These are phyloP conservation scores for Puya raimondii DNA, from an alignment of 176 grass and related monocot genomes.

Conservation along the genomic window DNA sequence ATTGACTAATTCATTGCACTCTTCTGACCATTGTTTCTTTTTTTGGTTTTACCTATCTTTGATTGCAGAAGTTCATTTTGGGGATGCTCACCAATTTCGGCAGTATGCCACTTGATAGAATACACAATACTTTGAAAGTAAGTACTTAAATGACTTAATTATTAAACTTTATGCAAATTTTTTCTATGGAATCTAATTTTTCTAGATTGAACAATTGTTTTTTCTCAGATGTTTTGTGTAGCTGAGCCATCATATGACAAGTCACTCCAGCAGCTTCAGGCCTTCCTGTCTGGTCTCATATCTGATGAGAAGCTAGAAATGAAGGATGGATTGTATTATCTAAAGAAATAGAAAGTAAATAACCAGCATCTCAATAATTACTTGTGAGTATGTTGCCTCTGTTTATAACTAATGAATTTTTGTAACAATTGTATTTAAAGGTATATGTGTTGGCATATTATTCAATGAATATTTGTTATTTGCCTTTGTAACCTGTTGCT, in stretches of 20 bases:
- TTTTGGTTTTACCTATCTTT: not conserved
- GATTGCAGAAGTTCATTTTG: conserved; percentile 84
- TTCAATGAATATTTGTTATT: no score
- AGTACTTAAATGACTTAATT: not conserved
- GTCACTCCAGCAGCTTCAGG: conserved; percentile 79
- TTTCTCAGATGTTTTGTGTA: conserved; percentile 83
- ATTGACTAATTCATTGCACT: not conserved
- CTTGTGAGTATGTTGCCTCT: not conserved
- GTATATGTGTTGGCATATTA: no score
- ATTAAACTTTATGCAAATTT: conserved; percentile 1
- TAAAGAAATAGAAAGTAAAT: conserved; percentile 27
- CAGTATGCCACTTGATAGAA: conserved; percentile 75
- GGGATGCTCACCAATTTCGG: conserved; percentile 95
- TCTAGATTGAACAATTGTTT: not conserved
- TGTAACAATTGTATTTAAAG: no score
- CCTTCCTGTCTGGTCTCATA: conserved; percentile 74
- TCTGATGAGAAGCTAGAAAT: conserved; percentile 83
- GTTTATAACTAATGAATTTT: no score
- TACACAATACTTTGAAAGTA: conserved; percentile 99
- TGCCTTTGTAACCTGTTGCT: no score
- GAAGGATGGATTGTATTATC: conserved; percentile 64
- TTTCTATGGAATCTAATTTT: not conserved
- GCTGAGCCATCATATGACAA: conserved; percentile 93
- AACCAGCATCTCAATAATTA: no score
- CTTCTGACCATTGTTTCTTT: not conserved